Percentiles rank a stretch among this genome's conserved stretches.
Conservation (phyloP, 306 rosid species). For the Prunus mira region DNA sequence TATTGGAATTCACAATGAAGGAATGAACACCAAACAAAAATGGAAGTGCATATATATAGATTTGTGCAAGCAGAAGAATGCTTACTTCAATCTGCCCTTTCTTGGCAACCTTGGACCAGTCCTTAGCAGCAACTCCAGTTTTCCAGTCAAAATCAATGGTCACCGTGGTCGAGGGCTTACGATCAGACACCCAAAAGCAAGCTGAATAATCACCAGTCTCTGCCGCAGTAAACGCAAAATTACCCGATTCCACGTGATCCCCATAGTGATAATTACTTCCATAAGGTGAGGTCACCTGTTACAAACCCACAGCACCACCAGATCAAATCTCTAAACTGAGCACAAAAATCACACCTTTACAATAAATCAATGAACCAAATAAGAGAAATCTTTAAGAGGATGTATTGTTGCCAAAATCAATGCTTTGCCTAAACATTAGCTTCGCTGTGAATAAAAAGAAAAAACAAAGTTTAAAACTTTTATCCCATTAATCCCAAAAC, state of each 20-base stretch:
- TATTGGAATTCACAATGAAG: not conserved
- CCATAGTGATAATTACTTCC: constrained; percentile 62
- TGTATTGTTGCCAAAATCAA: not conserved
- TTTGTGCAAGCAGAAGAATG: not conserved
- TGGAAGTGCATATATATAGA: not conserved
- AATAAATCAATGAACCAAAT: constrained; percentile 11
- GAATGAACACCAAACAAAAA: not conserved
- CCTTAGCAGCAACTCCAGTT: constrained; percentile 81
- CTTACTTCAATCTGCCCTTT: constrained; percentile 89
- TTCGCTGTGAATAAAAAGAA: not conserved
- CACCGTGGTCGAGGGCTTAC: constrained; percentile 34
- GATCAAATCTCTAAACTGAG: constrained; percentile 29
- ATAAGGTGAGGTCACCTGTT: constrained; percentile 68
- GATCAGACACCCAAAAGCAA: constrained; percentile 69
- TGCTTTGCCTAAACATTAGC: not conserved
- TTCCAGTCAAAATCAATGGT: constrained; percentile 80
- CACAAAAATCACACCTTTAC: not conserved
- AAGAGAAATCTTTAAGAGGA: not conserved
- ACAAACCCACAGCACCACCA: constrained; percentile 29
- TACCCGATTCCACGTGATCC: constrained; percentile 64
- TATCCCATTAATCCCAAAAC: not conserved
- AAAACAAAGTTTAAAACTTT: not conserved
- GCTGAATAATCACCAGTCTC: constrained; percentile 72
- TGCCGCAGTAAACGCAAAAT: constrained; percentile 72
- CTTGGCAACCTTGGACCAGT: constrained; percentile 95